Base-by-base conservation (phyloP, 2,329 filamentous ascomycete genomes). In the Pleomassaria siparia region DNA sequence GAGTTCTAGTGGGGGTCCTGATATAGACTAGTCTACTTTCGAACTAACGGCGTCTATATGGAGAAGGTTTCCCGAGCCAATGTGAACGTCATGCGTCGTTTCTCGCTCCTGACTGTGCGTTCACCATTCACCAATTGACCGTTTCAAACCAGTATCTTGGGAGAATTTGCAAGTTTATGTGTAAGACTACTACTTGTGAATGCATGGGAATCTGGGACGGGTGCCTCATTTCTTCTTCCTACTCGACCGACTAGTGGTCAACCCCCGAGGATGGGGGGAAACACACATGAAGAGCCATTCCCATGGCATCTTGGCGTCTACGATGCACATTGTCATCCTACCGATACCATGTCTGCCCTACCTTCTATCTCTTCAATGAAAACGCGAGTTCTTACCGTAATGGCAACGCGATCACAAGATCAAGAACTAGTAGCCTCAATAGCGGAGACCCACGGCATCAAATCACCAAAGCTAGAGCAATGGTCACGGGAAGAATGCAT, bases 321-420 rank as follows among this genome's bases (percentile, higher is more conserved):
- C 64, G 89, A 94, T 65, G 87, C 89, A 18, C 89, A 94, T 74
- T 92, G 89, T 69, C 89, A 94, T 66, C 88, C 88, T 3, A 92
- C 88, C 22, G 88, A 92, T 68, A 89, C 84, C 16, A 85, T 90
- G 80, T 71, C 77, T 33, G 82, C 78, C 15, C 70, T 88, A 40
- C 56, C 75, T 10, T 69, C 66, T 11, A 84, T 92, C 32, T 73
- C 81, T 10, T 58, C 58, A 10, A 91, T 92, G 87, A 81, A 80
- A 51, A 78, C 86, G 18, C 77, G 80, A 20, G 76, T 76, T 10
- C 72, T 94, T 41, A 87, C 86, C 2, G 79, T 90, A 51, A 92
- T 94, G 89, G 82, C 87, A 24, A 92, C 89, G 1, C 79, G 88
- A 45, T 78, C 78, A 0, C 80, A 91, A 64, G 89, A 94, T 66